These are phyloP conservation scores for Corinectria fuckeliana DNA, from an alignment of 2,329 filamentous ascomycete species.

Conservation along the genomic window DNA sequence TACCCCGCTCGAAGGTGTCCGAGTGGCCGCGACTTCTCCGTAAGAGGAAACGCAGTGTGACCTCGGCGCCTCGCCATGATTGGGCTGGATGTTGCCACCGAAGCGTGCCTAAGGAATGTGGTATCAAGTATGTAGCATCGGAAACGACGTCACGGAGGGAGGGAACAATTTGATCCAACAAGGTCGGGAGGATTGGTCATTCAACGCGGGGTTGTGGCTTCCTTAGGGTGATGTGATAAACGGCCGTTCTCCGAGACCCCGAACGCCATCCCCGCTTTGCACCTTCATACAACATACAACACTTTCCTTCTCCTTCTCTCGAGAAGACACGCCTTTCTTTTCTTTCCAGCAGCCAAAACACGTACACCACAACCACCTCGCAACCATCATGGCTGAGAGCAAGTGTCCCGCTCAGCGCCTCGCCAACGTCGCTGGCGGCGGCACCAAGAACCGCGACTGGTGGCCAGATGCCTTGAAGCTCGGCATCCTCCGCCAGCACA, in stretches of 20 bases:
- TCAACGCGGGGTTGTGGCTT: not conserved
- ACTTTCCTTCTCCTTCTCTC: no score
- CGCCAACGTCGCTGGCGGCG: slow-evolving; percentile 59
- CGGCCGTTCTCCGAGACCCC: not conserved
- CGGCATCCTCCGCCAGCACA: slow-evolving; percentile 76
- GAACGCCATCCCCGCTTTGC: not conserved
- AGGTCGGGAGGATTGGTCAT: not conserved
- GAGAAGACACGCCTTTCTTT: no score
- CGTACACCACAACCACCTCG: not conserved
- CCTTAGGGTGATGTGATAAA: no score
- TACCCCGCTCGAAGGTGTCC: not conserved
- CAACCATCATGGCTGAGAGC: slow-evolving; percentile 5
- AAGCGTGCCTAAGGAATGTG: no score
- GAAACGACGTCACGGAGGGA: no score
- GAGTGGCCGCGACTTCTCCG: not conserved
- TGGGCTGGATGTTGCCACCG: not conserved
- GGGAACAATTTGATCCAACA: not conserved
- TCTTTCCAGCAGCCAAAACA: not conserved
- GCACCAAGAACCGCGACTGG: slow-evolving; percentile 73
- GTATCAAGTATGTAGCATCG: no score
- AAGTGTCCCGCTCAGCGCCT: slow-evolving; percentile 15
- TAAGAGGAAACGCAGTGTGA: not conserved
- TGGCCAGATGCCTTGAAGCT: slow-evolving; percentile 73
- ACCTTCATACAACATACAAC: no score
- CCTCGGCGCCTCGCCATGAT: not conserved